Conservation (phyloP, 352 stramenopile genomes). For the Phytopythium mirpurense region DNA sequence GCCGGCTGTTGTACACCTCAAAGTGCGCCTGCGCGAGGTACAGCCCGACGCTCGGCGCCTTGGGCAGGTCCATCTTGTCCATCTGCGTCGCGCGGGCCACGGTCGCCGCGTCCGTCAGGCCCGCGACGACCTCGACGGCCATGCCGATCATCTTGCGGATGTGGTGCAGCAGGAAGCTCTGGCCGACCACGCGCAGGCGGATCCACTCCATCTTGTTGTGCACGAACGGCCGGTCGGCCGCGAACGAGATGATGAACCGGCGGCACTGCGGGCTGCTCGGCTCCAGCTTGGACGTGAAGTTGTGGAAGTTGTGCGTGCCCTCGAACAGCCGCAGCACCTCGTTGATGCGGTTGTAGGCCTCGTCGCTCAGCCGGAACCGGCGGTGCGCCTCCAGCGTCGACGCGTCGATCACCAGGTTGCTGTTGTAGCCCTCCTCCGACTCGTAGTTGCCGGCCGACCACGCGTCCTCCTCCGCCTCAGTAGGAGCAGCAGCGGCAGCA, state of each 20-base stretch:
- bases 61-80: conserved; percentile 85
- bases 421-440: conserved; percentile 29
- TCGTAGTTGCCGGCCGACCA: conserved; percentile 14
- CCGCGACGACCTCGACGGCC: conserved; percentile 69
- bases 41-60: conserved; percentile 80
- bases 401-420: conserved; percentile 45
- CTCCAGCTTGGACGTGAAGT: conserved; percentile 93
- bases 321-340: conserved; percentile 58
- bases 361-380: conserved; percentile 62
- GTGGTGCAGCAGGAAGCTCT: conserved; percentile 97
- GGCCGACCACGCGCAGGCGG: conserved; percentile 91
- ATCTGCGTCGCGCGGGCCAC: conserved; percentile 58
- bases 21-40: conserved; percentile 86
- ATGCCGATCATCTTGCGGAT: conserved; percentile 98
- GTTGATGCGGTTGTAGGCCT: conserved; percentile 45
- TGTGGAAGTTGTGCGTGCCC: conserved; percentile 95
- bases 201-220: conserved; percentile 94
- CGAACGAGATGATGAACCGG: conserved; percentile 93
- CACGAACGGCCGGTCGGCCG: conserved; percentile 70
- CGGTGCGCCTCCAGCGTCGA: conserved; percentile 64
- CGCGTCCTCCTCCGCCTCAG: conserved; percentile 2
- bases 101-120: conserved; percentile 36
- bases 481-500: neutral
- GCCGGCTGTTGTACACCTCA: conserved; percentile 82
- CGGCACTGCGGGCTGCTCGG: conserved; percentile 73